Evolutionary conservation across 805 yeast species (phyloP).

Genomic region (Hanseniaspora occidentalis): DNA sequence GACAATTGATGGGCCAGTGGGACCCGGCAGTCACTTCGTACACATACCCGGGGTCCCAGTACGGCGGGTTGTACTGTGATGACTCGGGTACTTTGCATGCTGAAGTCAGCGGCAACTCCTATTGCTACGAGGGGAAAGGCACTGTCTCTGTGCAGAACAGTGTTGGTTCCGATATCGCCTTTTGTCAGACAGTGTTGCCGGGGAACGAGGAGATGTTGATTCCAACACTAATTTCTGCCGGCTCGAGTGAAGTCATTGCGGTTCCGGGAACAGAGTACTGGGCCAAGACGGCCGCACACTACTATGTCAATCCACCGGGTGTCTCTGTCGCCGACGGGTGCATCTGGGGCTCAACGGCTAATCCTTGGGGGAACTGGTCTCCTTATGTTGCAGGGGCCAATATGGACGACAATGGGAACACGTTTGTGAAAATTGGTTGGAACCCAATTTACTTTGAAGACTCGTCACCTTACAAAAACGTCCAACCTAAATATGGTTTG

Average conservation of each 20-base stretch:
- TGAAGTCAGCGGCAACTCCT: constrained; percentile 42
- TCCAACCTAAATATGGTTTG: constrained; percentile 56
- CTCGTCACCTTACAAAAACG: constrained; percentile 37
- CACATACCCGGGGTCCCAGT: constrained; percentile 61
- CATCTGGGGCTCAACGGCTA: constrained; percentile 62
- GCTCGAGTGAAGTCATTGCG: constrained; percentile 44
- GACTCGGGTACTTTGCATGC: constrained; percentile 52
- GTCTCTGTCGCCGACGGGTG: constrained; percentile 65
- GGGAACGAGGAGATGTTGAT: constrained; percentile 92
- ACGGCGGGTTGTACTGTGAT: constrained; percentile 78
- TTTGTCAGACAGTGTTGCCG: constrained; percentile 88
- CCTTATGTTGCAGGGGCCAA: constrained; percentile 92
- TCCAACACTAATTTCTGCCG: constrained; percentile 56
- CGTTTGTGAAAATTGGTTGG: constrained; percentile 82
- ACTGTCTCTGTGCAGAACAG: constrained; percentile 51
- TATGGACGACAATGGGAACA: constrained; percentile 54
- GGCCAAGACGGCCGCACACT: constrained; percentile 81
- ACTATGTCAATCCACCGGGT: constrained; percentile 76
- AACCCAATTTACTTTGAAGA: constrained; percentile 71
- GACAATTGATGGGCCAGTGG: constrained; percentile 83
- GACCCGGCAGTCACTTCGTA: constrained; percentile 63
- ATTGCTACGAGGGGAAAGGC: constrained; percentile 70
- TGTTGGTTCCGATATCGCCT: constrained; percentile 52
- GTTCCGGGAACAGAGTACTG: constrained; percentile 80
- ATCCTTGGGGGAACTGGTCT: constrained; percentile 82